These are phyloP conservation scores for Penicillium chermesinum DNA, from an alignment of 495 filamentous ascomycete genomes.

Conservation along the genomic window DNA sequence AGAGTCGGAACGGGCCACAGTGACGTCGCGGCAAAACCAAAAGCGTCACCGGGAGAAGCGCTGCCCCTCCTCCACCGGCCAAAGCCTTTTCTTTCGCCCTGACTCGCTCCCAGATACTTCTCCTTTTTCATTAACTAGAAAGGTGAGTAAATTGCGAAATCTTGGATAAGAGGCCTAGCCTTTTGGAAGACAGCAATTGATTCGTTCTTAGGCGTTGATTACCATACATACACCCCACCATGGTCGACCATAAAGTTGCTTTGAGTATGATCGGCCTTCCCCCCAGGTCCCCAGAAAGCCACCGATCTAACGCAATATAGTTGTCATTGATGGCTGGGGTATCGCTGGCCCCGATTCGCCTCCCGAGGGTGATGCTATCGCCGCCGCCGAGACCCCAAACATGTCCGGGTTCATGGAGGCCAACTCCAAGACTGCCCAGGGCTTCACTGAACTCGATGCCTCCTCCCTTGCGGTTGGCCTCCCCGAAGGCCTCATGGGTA, in stretches of 20 bases:
- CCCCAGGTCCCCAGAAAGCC: constrained; percentile 9
- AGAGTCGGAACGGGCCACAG: constrained; percentile 34
- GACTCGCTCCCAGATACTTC: constrained; percentile 15
- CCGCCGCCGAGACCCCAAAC: constrained; percentile 81
- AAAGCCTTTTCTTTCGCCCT: constrained; percentile 18
- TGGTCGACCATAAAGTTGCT: constrained; percentile 88
- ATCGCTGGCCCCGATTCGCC: constrained; percentile 72
- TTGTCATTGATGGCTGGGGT: constrained; percentile 99
- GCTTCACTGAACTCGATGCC: constrained; percentile 84
- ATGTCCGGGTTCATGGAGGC: constrained; percentile 72
- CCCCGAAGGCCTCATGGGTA: constrained; percentile 96
- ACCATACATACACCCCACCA: constrained; percentile 33
- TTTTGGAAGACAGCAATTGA: constrained; percentile 20
- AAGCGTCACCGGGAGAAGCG: constrained; percentile 38
- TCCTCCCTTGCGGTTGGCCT: constrained; percentile 94
- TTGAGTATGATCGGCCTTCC: constrained; percentile 60
- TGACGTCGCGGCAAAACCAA: constrained; percentile 33
- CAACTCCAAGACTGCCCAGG: constrained; percentile 63
- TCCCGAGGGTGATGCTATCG: constrained; percentile 87
- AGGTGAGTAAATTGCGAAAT: constrained; percentile 11
- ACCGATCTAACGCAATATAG: constrained; percentile 37
- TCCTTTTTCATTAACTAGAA: constrained; percentile 21
- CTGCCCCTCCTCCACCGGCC: constrained; percentile 32
- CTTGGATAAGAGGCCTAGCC: background rate
- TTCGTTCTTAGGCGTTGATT: constrained; percentile 17